Evolutionary conservation across 2,329 filamentous ascomycete species (phyloP).

Genomic region (Albophoma yamanashiensis): DNA sequence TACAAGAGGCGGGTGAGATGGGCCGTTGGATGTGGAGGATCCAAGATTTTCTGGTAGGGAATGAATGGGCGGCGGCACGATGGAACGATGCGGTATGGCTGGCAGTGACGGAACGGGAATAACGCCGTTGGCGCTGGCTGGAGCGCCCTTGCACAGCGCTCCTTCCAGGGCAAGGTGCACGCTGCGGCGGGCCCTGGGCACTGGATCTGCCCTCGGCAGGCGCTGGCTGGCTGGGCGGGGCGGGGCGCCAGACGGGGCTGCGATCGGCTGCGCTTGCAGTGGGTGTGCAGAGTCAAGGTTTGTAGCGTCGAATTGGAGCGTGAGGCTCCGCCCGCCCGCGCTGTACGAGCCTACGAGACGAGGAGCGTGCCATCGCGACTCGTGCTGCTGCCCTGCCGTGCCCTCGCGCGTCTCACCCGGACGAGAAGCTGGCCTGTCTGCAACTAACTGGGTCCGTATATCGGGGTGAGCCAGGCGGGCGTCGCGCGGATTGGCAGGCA

Average conservation of each 20-base stretch:
- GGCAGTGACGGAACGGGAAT: slow-evolving; percentile 11
- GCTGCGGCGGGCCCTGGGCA: background rate
- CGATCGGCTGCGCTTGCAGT: background rate
- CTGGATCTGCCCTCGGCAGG: background rate
- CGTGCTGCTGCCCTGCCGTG: background rate
- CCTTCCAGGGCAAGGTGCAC: background rate
- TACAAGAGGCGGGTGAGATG: background rate
- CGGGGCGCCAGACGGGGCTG: background rate
- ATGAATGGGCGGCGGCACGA: background rate
- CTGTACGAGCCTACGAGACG: too few relatives aligned
- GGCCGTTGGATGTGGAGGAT: background rate
- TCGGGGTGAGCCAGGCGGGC: background rate
- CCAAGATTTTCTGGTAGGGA: background rate
- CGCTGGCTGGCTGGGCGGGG: background rate
- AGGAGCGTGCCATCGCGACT: background rate
- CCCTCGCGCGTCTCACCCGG: background rate
- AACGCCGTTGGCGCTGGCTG: background rate
- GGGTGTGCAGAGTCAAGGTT: background rate
- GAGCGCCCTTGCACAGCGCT: background rate
- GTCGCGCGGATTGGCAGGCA: too few relatives aligned
- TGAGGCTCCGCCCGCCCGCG: too few relatives aligned
- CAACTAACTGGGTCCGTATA: too few relatives aligned
- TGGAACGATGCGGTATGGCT: background rate
- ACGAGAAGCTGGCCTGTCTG: background rate
- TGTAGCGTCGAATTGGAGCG: background rate